Conservation (phyloP, 495 filamentous ascomycete genomes). For the Aspergillus sclerotioniger region DNA sequence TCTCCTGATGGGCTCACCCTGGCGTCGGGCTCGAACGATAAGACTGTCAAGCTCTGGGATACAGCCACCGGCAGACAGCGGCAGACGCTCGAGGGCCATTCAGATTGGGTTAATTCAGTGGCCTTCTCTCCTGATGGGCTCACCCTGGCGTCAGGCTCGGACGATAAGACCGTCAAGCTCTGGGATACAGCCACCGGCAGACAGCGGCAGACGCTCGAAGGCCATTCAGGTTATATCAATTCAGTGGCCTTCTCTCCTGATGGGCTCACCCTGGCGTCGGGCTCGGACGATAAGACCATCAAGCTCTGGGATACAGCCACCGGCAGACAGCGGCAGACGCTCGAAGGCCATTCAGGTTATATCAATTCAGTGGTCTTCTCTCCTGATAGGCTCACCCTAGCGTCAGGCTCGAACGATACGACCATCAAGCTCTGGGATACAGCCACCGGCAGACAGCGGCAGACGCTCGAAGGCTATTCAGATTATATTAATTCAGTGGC, state of each 20-base stretch:
- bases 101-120: neutral
- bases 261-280: constrained; percentile 5
- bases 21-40: constrained; percentile 18
- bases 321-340: no score
- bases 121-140: constrained; percentile 14
- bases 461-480: no score
- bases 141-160: constrained; percentile 6
- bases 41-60: constrained; percentile 16
- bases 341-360: no score
- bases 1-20: neutral
- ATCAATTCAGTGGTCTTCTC: no score
- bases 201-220: neutral
- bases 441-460: no score
- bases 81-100: neutral
- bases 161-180: constrained; percentile 17
- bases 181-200: constrained; percentile 6
- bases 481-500: no score
- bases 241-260: neutral
- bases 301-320: no score
- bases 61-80: neutral
- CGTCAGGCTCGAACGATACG: no score
- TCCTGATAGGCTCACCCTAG: no score
- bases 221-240: neutral
- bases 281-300: constrained; percentile 17
- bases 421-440: no score